phyloP scores from a whole-genome alignment of 352 stramenopile genomes.

The Vaucheria bursata region DNA sequence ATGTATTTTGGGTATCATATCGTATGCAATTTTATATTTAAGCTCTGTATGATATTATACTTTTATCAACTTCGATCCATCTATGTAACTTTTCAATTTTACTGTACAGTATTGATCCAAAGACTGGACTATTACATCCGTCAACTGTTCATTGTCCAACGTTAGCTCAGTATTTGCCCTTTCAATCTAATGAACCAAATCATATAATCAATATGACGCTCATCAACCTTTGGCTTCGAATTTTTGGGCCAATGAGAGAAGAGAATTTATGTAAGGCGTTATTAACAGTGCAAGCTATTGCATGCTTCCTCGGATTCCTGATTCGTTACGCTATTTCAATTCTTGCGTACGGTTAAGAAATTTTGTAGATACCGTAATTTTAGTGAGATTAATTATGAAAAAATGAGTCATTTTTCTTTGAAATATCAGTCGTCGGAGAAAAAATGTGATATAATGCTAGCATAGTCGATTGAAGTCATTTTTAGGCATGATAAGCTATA shows the following conservation, averaged over 20 bases:
- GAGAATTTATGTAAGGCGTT: constrained; percentile 48
- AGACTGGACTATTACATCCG: constrained; percentile 77
- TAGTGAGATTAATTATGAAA: no score
- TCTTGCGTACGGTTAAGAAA: constrained; percentile 3
- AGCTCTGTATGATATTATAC: no score
- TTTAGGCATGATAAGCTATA: no score
- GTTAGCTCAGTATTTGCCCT: constrained; percentile 31
- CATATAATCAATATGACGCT: constrained; percentile 66
- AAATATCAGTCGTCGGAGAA: no score
- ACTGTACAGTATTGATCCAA: constrained; percentile 51
- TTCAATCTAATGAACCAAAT: constrained; percentile 30
- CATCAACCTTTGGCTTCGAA: constrained; percentile 62
- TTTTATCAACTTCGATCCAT: no score
- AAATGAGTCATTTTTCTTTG: no score
- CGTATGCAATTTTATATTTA: no score
- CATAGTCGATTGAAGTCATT: no score
- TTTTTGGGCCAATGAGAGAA: constrained; percentile 56
- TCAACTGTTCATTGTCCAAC: constrained; percentile 49
- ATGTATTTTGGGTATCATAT: no score
- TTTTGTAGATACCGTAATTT: no score
- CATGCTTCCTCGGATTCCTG: constrained; percentile 31
- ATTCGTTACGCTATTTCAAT: constrained; percentile 28
- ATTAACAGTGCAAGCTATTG: constrained; percentile 48
- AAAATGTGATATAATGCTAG: no score
- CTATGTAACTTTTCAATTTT: no score